Base-by-base conservation (phyloP, 2,329 filamentous ascomycete genomes). In the Lanzia echinophila region DNA sequence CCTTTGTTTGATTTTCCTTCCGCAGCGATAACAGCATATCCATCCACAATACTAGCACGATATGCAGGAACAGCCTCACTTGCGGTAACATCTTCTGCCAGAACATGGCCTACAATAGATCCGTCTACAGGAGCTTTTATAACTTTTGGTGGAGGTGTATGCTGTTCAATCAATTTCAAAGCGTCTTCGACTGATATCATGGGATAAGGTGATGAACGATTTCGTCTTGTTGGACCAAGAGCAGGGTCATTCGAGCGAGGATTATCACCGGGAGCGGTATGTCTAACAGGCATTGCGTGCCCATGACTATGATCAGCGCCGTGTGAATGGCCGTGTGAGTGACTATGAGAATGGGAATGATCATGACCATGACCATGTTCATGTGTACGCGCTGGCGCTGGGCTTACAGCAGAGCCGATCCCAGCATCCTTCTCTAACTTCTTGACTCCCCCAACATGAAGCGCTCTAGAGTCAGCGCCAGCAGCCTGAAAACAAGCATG, bases 21-120 rank as follows among this genome's bases (percentile, higher is more conserved):
- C 50, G 79, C 78, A 6, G 82, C 85, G 36, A 91, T 83, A 0
- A 95, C 81, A 2, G 94, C 94, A 66, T 99, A 99, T 1, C 94
- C 94, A 69, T 99, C 94, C 0, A 99, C 94, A 39, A 96, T 97
- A 67, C 92, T 97, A 17, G 94, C 94, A 55, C 90, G 79, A 71
- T 95, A 99, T 0, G 92, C 94, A 0, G 94, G 94, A 0, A 99
- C 94, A 7, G 86, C 82, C 67, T 96, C 92, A 3, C 73, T 72
- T 0, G 94, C 90, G 38, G 76, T 80, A 22, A 99, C 85, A 61
- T 95, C 87, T 66, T 56, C 83, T 0, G 92, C 90, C 1, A 99
- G 74, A 0, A 97, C 85, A 8, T 79, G 82, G 7, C 90, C 90
- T 1, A 92, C 80, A 0, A 97, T 73, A 2, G 72, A 71, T 33